Evolutionary conservation across 805 yeast genomes (phyloP).

Genomic region (Wickerhamomyces chambardii): DNA sequence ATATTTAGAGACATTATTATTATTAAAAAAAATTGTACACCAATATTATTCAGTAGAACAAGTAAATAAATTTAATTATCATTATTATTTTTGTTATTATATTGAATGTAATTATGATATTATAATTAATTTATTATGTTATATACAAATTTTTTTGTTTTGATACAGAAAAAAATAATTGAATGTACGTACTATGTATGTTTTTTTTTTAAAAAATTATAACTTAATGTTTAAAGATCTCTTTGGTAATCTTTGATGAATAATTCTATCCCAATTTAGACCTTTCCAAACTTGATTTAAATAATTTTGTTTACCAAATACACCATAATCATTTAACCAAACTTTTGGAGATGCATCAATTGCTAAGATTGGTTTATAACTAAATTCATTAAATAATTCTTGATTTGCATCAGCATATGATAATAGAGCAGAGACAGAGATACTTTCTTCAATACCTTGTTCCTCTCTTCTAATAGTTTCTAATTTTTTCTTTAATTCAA

Average conservation of each 20-base stretch:
- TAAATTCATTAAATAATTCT: conserved; percentile 12
- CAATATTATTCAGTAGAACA: too few species aligned
- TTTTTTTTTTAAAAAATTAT: too few species aligned
- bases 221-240: conserved; percentile 12
- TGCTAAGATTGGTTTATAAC: conserved; percentile 52
- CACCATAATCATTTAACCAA: conserved; percentile 70
- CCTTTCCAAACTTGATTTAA: conserved; percentile 60
- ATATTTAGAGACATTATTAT: too few species aligned
- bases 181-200: too few species aligned
- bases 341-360: conserved; percentile 67
- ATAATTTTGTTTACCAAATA: conserved; percentile 59
- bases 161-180: too few species aligned
- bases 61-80: too few species aligned
- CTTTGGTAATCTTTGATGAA: conserved; percentile 29
- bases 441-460: conserved; percentile 2
- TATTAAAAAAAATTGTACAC: too few species aligned
- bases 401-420: conserved; percentile 30
- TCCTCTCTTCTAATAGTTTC: conserved; percentile 7
- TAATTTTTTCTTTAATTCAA: conserved; percentile 16
- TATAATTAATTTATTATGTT: too few species aligned
- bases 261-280: conserved; percentile 63
- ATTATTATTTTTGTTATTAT: too few species aligned
- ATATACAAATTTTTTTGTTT: too few species aligned
- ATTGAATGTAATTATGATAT: too few species aligned
- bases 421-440: conserved; percentile 8